phyloP scores from a whole-genome alignment of 495 filamentous ascomycete genomes.

The Chaetomidium leptoderma region DNA sequence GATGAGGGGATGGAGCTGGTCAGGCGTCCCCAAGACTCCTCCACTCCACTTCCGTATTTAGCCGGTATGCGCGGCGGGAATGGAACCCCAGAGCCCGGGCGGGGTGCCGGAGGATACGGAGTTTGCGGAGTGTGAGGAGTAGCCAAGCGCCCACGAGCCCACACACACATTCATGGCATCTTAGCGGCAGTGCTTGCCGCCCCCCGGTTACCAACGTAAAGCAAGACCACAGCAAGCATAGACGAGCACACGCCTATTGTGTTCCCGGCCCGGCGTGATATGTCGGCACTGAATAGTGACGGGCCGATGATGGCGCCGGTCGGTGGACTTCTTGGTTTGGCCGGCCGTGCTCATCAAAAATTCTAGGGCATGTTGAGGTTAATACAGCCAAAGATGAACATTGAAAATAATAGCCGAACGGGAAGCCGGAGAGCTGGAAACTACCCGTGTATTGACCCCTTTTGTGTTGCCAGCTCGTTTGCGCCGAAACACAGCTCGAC shows the following conservation, averaged over 20 bases:
- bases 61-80: slow-evolving; percentile 19
- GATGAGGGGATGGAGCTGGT: slow-evolving; percentile 13
- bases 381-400: slow-evolving; percentile 57
- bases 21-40: neutral
- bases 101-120: no score
- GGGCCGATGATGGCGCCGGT: slow-evolving; percentile 67
- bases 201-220: slow-evolving; percentile 54
- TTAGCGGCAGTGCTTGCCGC: no score
- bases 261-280: slow-evolving; percentile 55
- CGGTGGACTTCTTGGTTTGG: slow-evolving; percentile 62
- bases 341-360: slow-evolving; percentile 62
- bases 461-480: slow-evolving; percentile 57
- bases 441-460: no score
- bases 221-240: slow-evolving; percentile 41
- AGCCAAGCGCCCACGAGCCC: neutral
- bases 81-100: neutral
- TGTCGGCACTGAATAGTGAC: slow-evolving; percentile 55
- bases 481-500: slow-evolving; percentile 65
- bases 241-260: slow-evolving; percentile 56
- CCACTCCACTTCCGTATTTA: slow-evolving; percentile 29
- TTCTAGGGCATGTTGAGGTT: slow-evolving; percentile 46
- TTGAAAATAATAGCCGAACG: slow-evolving; percentile 59
- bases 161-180: no score
- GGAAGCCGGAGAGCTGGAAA: slow-evolving; percentile 42
- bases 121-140: no score